phyloP scores from a whole-genome alignment of 1,284 basidiomycete species.

The Marasmius fiardii region DNA sequence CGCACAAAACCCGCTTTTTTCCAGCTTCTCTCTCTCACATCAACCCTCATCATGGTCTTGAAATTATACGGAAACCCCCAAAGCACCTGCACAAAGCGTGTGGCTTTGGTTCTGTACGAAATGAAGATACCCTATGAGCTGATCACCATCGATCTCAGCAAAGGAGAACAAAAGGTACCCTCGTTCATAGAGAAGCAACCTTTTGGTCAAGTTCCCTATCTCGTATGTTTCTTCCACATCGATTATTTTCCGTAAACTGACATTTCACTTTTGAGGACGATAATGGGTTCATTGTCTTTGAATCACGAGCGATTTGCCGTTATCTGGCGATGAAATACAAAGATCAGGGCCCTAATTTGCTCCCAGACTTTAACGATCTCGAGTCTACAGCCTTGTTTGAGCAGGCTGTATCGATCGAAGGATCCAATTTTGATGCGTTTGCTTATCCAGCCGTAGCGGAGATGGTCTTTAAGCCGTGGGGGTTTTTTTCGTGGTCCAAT shows the following conservation, averaged over 20 bases:
- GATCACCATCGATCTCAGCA: not conserved
- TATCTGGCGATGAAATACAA: slow-evolving; percentile 36
- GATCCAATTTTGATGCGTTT: slow-evolving; percentile 45
- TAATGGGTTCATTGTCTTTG: slow-evolving; percentile 29
- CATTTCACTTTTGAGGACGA: slow-evolving; percentile 21
- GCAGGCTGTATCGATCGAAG: slow-evolving; percentile 53
- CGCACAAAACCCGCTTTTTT: too few species aligned
- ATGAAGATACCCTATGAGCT: slow-evolving; percentile 26
- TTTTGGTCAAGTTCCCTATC: slow-evolving; percentile 64
- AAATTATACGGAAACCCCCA: slow-evolving; percentile 38
- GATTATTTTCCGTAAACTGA: not conserved
- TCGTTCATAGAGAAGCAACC: slow-evolving; percentile 50
- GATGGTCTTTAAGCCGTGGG: not conserved
- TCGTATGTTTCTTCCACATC: slow-evolving; percentile 25
- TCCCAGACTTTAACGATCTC: slow-evolving; percentile 6
- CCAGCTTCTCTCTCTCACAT: not conserved
- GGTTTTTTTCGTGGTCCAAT: not conserved
- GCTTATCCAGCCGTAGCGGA: too few species aligned
- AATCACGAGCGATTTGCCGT: slow-evolving; percentile 40
- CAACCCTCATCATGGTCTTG: slow-evolving; percentile 43
- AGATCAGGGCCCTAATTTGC: slow-evolving; percentile 18
- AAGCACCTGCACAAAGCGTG: slow-evolving; percentile 34
- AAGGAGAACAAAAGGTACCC: slow-evolving; percentile 41
- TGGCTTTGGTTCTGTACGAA: slow-evolving; percentile 23
- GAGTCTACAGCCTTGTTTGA: slow-evolving; percentile 45